Evolutionary conservation across 441 rosid species (phyloP).

Genomic region (Populus hybrid): DNA sequence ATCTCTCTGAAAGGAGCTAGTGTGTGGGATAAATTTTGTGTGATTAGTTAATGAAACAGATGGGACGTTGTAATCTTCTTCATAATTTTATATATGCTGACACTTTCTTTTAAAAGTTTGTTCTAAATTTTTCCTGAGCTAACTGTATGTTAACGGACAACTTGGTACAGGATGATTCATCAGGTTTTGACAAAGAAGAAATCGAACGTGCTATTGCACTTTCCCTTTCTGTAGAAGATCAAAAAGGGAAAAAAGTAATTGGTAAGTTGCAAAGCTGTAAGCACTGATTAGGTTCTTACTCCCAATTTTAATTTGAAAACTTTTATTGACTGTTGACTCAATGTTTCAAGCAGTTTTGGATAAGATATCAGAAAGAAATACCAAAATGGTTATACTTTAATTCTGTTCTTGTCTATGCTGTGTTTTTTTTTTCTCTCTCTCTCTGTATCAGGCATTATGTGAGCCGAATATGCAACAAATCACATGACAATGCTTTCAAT

Average conservation of each 20-base stretch:
- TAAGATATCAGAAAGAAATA: neutral
- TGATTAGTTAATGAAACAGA: constrained; percentile 2
- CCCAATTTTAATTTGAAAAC: neutral
- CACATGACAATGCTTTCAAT: neutral
- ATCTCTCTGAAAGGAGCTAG: constrained; percentile 7
- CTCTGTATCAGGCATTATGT: neutral
- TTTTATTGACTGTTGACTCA: neutral
- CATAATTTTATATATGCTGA: neutral
- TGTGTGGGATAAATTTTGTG: neutral
- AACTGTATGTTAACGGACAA: constrained; percentile 1
- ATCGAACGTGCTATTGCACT: constrained; percentile 51
- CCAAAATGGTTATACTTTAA: neutral
- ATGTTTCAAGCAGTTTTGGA: neutral
- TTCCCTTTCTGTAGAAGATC: constrained; percentile 49
- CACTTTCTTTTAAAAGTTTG: constrained; percentile 1
- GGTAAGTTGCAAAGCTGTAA: constrained; percentile 36
- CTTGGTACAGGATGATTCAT: constrained; percentile 46
- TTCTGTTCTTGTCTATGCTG: neutral
- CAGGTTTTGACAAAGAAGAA: constrained; percentile 53
- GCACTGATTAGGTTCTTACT: neutral
- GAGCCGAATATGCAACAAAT: neutral
- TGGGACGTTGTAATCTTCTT: constrained; percentile 10
- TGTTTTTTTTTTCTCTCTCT: neutral
- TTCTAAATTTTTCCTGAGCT: neutral
- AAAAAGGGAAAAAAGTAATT: constrained; percentile 55